Percentiles rank a stretch among this genome's conserved stretches.
Evolutionary conservation across 192 early-diverging fungal genomes (phyloP).

Genomic region (Lobosporangium transversale): DNA sequence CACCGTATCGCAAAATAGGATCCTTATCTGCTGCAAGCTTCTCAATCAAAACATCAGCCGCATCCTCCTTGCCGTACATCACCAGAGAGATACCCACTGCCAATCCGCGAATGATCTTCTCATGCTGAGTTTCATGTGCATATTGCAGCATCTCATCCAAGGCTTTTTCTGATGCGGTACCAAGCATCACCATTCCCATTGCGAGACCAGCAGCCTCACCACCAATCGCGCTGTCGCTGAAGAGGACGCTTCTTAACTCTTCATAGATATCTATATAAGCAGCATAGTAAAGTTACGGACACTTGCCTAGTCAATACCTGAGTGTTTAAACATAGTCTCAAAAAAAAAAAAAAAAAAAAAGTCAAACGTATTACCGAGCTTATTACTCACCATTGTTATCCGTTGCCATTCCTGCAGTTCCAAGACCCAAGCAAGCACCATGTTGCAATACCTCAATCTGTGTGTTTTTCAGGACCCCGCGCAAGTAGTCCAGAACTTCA

Average conservation of each 20-base stretch:
- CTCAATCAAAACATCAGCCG: slow-evolving; percentile 92
- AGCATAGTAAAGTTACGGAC: background rate
- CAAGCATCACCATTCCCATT: slow-evolving; percentile 98
- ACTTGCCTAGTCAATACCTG: no score
- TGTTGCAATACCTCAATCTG: slow-evolving; percentile 94
- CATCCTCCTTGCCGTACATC: slow-evolving; percentile 97
- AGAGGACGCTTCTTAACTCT: slow-evolving; percentile 87
- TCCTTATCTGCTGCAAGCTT: slow-evolving; percentile 91
- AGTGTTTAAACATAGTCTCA: no score
- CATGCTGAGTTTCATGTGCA: slow-evolving; percentile 98
- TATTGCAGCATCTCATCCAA: slow-evolving; percentile 97
- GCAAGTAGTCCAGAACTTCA: slow-evolving; percentile 83
- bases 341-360: no score
- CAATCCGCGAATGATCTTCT: slow-evolving; percentile 98
- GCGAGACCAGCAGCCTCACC: slow-evolving; percentile 96
- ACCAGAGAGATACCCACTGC: slow-evolving; percentile 94
- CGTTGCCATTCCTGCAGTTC: slow-evolving; percentile 96
- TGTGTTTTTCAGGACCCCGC: slow-evolving; percentile 81
- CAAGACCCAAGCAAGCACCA: slow-evolving; percentile 94
- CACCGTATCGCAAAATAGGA: slow-evolving; percentile 94
- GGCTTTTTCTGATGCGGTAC: slow-evolving; percentile 81
- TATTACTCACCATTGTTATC: slow-evolving; percentile 78
- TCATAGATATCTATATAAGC: slow-evolving; percentile 76
- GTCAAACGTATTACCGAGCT: no score
- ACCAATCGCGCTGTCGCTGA: slow-evolving; percentile 94